These are phyloP conservation scores for Tetracladium setigerum DNA, from an alignment of 495 filamentous ascomycete species.

Conservation along the genomic window DNA sequence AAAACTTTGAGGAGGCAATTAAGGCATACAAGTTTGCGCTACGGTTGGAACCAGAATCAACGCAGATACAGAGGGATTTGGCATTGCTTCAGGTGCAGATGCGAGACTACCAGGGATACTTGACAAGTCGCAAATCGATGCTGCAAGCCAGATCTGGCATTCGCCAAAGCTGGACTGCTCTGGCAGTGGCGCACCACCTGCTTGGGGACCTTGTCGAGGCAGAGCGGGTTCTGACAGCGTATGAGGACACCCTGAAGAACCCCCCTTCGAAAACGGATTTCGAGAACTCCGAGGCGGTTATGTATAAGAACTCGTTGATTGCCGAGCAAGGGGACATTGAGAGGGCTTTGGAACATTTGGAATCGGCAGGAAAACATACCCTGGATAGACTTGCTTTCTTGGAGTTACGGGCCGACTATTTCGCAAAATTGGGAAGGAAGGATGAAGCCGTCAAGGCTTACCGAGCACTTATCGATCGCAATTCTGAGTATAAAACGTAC, in stretches of 20 bases:
- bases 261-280: slow-evolving; percentile 65
- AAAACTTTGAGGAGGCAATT: slow-evolving; percentile 98
- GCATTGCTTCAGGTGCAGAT: slow-evolving; percentile 93
- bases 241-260: slow-evolving; percentile 82
- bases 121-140: slow-evolving; percentile 78
- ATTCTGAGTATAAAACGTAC: slow-evolving; percentile 79
- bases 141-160: slow-evolving; percentile 70
- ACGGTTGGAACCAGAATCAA: slow-evolving; percentile 83
- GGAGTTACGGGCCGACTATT: slow-evolving; percentile 82
- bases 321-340: slow-evolving; percentile 75
- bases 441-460: slow-evolving; percentile 81
- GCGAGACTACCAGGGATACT: slow-evolving; percentile 90
- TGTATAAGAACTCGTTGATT: slow-evolving; percentile 96
- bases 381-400: slow-evolving; percentile 83
- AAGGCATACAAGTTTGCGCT: slow-evolving; percentile 97
- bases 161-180: slow-evolving; percentile 90
- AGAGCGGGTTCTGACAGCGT: slow-evolving; percentile 84
- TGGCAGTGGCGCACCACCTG: slow-evolving; percentile 89
- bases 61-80: slow-evolving; percentile 89
- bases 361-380: slow-evolving; percentile 64
- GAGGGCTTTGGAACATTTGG: slow-evolving; percentile 79
- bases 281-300: slow-evolving; percentile 89
- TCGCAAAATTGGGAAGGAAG: slow-evolving; percentile 66
- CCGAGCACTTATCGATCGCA: slow-evolving; percentile 70
- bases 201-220: slow-evolving; percentile 75